Conservation (phyloP, 1,139 yeast genomes). For the Ashbya aceris region DNA sequence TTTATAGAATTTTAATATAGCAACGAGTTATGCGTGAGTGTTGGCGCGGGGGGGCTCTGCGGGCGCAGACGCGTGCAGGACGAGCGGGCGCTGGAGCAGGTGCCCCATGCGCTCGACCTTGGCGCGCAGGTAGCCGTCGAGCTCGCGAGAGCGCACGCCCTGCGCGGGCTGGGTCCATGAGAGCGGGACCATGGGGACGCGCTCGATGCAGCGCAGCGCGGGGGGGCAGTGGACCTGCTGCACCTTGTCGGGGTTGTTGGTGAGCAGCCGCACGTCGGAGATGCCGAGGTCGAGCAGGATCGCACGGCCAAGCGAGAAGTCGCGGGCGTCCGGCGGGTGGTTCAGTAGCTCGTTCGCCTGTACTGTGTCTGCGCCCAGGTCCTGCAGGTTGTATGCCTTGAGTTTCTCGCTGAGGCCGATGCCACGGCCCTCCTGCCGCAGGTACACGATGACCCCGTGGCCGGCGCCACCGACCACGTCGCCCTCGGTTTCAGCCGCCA, state of each 20-base stretch:
- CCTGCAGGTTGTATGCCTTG: slow-evolving; percentile 94
- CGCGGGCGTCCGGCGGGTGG: slow-evolving; percentile 95
- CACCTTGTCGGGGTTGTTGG: slow-evolving; percentile 95
- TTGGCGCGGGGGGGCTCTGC: too few species aligned
- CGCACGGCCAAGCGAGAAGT: slow-evolving; percentile 89
- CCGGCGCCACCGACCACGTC: slow-evolving; percentile 53
- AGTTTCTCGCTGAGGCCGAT: slow-evolving; percentile 94
- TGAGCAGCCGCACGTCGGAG: slow-evolving; percentile 61
- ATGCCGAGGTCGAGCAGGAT: slow-evolving; percentile 78
- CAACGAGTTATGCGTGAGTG: too few species aligned
- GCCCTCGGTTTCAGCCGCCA: slow-evolving; percentile 36
- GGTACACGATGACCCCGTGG: slow-evolving; percentile 87
- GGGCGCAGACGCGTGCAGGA: slow-evolving; percentile 21
- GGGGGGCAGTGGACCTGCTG: slow-evolving; percentile 52
- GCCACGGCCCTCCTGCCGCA: slow-evolving; percentile 97
- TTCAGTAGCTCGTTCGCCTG: slow-evolving; percentile 87
- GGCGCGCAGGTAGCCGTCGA: slow-evolving; percentile 86
- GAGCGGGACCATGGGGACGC: slow-evolving; percentile 94
- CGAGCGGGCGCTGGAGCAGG: slow-evolving; percentile 53
- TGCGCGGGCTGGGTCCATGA: slow-evolving; percentile 64
- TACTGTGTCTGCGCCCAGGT: slow-evolving; percentile 96
- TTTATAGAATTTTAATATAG: too few species aligned
- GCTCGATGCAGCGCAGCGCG: slow-evolving; percentile 39
- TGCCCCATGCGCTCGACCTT: slow-evolving; percentile 98
- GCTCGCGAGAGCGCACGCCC: slow-evolving; percentile 77